Evolutionary conservation across 306 rosid genomes (phyloP).

Genomic region (Cucurbita ficifolia): DNA sequence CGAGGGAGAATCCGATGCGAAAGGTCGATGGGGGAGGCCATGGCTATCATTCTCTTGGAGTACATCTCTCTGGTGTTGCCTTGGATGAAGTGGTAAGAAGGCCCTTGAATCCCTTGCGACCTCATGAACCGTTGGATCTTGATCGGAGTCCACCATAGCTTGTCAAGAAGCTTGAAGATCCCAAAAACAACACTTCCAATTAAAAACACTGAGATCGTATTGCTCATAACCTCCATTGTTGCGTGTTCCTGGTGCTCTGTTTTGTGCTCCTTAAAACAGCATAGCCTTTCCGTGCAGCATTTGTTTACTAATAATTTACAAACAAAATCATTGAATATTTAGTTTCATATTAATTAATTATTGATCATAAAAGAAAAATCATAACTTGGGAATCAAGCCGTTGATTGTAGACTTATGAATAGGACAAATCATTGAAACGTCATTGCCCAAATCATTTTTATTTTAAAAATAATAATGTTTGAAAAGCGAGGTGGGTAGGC

Average conservation of each 20-base stretch:
- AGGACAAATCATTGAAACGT: not conserved
- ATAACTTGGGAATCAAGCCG: not conserved
- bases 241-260: not conserved
- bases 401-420: not conserved
- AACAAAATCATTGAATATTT: too few species aligned
- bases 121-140: not conserved
- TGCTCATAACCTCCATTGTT: not conserved
- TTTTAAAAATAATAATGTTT: too few species aligned
- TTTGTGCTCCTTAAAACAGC: not conserved
- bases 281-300: not conserved
- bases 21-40: not conserved
- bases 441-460: not conserved
- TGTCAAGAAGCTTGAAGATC: not conserved
- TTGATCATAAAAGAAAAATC: too few species aligned
- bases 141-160: not conserved
- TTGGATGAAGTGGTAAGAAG: not conserved
- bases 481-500: too few species aligned
- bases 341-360: too few species aligned
- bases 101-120: not conserved
- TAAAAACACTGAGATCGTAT: not conserved
- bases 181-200: not conserved
- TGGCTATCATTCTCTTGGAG: not conserved
- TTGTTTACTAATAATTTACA: not conserved
- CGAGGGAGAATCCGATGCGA: not conserved
- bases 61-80: not conserved